These are phyloP conservation scores for Solanum appendiculatum DNA, from an alignment of 257 asterid genomes.

Conservation along the genomic window DNA sequence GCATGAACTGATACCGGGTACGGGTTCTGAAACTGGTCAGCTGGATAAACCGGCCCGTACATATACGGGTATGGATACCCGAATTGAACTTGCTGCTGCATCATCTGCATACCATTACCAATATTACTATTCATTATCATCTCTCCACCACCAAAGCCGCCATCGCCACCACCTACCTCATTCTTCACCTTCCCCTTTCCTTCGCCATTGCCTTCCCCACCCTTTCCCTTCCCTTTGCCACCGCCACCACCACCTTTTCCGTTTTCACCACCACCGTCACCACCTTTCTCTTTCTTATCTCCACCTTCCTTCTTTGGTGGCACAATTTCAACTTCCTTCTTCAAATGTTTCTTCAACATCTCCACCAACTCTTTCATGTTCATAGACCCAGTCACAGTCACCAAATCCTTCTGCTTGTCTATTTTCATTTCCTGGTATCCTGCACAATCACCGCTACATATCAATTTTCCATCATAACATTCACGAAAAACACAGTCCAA, in stretches of 20 bases:
- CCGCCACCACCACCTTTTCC: not conserved
- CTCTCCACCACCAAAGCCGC: not conserved
- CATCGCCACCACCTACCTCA: not conserved
- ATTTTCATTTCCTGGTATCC: constrained; percentile 58
- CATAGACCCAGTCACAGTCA: constrained; percentile 77
- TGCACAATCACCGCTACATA: constrained; percentile 4
- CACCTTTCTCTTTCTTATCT: constrained; percentile 23
- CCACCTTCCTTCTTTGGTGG: constrained; percentile 53
- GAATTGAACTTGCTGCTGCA: constrained; percentile 5
- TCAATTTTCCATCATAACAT: not conserved
- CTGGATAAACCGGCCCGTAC: constrained; percentile 25
- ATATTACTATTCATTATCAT: constrained; percentile 7
- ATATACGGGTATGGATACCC: constrained; percentile 20
- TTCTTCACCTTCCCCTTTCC: not conserved
- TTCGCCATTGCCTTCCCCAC: not conserved
- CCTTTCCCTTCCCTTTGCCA: not conserved
- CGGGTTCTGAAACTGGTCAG: constrained; percentile 22
- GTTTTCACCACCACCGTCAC: constrained; percentile 9
- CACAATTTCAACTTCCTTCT: constrained; percentile 49
- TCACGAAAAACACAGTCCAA: too few relatives aligned
- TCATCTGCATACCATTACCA: constrained; percentile 7
- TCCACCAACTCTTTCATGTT: constrained; percentile 62
- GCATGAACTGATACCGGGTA: constrained; percentile 21
- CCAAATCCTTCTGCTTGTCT: constrained; percentile 54
- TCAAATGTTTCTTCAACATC: constrained; percentile 54